Conservation (phyloP, 768 basidiomycete species). For the Rhodotorula toruloides region DNA sequence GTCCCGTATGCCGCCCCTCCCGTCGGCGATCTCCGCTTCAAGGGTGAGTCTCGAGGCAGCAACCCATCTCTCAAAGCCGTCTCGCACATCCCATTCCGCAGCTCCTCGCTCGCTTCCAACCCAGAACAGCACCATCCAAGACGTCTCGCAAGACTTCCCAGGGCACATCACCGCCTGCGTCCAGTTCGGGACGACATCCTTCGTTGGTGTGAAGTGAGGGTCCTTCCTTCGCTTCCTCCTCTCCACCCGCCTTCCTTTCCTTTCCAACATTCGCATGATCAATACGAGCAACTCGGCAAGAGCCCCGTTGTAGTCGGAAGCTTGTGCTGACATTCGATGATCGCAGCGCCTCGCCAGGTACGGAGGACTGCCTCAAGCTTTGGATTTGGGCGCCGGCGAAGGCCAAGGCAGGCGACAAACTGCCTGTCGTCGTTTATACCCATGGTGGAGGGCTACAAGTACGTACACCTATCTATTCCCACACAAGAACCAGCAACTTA, state of each 20-base stretch:
- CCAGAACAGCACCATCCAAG: slow-evolving; percentile 6
- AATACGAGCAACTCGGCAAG: no score
- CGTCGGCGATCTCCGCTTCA: slow-evolving; percentile 29
- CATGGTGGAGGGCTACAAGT: no score
- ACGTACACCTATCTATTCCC: no score
- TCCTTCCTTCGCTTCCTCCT: no score
- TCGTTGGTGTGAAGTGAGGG: slow-evolving; percentile 24
- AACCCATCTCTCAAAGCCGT: neutral
- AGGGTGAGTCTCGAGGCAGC: neutral
- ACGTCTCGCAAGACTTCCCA: slow-evolving; percentile 24
- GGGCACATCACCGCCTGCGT: slow-evolving; percentile 7
- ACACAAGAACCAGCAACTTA: no score
- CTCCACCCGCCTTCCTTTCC: no score
- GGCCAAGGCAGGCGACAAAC: slow-evolving; percentile 29
- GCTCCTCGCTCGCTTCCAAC: slow-evolving; percentile 12
- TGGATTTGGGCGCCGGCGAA: slow-evolving; percentile 30
- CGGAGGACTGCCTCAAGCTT: slow-evolving; percentile 29
- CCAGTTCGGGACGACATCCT: slow-evolving; percentile 18
- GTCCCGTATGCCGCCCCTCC: slow-evolving; percentile 32
- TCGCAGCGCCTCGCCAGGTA: slow-evolving; percentile 15
- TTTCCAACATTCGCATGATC: no score
- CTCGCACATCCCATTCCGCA: neutral
- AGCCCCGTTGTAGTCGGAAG: no score
- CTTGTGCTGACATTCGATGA: no score
- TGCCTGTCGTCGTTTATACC: slow-evolving; percentile 9